Percentiles rank a stretch among this genome's conserved stretches.
Evolutionary conservation across 2,329 filamentous ascomycete species (phyloP).

Genomic region (Apiospora saccharicola): DNA sequence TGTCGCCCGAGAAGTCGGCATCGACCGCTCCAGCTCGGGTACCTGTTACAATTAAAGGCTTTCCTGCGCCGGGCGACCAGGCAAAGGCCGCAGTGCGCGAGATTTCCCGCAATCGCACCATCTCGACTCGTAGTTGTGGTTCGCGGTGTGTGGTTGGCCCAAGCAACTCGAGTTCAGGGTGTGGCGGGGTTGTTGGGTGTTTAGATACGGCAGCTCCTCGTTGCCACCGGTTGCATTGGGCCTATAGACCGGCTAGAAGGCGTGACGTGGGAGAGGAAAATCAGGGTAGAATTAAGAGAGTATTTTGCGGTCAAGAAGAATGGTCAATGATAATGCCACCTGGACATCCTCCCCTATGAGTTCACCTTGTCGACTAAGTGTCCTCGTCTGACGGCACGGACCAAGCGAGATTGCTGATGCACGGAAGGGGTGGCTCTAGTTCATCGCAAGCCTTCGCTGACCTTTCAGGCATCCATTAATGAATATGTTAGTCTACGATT

Average conservation of each 20-base stretch:
- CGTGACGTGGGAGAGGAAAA: conserved; percentile 15
- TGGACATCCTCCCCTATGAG: conserved; percentile 20
- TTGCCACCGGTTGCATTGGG: conserved; percentile 43
- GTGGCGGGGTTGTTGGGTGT: conserved; percentile 23
- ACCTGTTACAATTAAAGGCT: conserved; percentile 88
- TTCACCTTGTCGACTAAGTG: conserved; percentile 22
- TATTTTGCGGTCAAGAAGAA: conserved; percentile 2
- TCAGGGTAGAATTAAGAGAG: conserved; percentile 16
- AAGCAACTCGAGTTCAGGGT: conserved; percentile 35
- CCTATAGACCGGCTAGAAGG: conserved; percentile 44
- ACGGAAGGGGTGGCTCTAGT: conserved; percentile 18
- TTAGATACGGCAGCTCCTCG: conserved; percentile 13
- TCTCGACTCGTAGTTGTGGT: conserved; percentile 50
- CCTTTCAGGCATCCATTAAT: background rate
- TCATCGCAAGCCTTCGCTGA: background rate
- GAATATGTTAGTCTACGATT: background rate
- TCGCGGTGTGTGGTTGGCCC: conserved; percentile 25
- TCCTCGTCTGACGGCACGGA: conserved; percentile 17
- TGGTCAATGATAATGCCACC: conserved; percentile 16
- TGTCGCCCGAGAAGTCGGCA: conserved; percentile 97
- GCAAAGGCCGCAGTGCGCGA: conserved; percentile 96
- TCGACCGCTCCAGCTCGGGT: conserved; percentile 95
- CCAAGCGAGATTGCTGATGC: background rate
- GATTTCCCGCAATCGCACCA: conserved; percentile 97
- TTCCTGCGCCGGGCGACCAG: conserved; percentile 84